Percentiles rank a stretch among this genome's conserved stretches.
Evolutionary conservation across 768 basidiomycete genomes (phyloP).

Genomic region (Scleroderma citrinum): DNA sequence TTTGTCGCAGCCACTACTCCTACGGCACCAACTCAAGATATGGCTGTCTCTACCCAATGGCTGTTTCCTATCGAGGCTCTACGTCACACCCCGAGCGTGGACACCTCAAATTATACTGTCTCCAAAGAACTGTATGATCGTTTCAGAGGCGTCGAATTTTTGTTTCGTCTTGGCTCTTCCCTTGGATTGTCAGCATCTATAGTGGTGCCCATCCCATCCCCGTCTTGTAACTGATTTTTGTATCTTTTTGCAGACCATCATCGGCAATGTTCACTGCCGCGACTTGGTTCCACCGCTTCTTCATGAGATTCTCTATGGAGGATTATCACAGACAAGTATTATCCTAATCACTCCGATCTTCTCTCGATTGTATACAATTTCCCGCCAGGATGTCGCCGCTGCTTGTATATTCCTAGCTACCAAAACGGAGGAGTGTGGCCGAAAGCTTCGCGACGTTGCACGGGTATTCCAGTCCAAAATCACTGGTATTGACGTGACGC

Average conservation of each 20-base stretch:
- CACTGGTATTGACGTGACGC: conserved; percentile 44
- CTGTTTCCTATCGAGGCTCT: conserved; percentile 60
- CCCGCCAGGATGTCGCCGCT: conserved; percentile 69
- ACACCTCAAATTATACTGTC: conserved; percentile 39
- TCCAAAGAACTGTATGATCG: conserved; percentile 74
- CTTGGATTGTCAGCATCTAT: conserved; percentile 58
- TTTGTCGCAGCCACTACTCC: no score
- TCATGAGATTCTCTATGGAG: conserved; percentile 80
- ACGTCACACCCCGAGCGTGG: conserved; percentile 49
- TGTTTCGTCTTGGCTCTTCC: conserved; percentile 76
- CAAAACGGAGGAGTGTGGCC: conserved; percentile 87
- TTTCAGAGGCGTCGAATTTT: conserved; percentile 77
- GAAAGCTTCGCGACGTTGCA: conserved; percentile 83
- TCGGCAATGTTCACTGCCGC: conserved; percentile 84
- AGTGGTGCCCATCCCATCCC: conserved; percentile 5
- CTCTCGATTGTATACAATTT: conserved; percentile 7
- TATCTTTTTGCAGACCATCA: conserved; percentile 48
- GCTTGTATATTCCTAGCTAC: conserved; percentile 85
- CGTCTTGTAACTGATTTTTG: conserved; percentile 9
- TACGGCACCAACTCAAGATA: conserved; percentile 18
- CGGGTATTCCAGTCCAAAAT: conserved; percentile 69
- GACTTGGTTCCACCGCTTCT: conserved; percentile 89
- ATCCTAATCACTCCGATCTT: conserved; percentile 4
- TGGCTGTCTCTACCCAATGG: conserved; percentile 52
- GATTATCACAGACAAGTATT: conserved; percentile 71